Evolutionary conservation across 2,329 filamentous ascomycete species (phyloP).

Genomic region (Hypoxylon sp.): DNA sequence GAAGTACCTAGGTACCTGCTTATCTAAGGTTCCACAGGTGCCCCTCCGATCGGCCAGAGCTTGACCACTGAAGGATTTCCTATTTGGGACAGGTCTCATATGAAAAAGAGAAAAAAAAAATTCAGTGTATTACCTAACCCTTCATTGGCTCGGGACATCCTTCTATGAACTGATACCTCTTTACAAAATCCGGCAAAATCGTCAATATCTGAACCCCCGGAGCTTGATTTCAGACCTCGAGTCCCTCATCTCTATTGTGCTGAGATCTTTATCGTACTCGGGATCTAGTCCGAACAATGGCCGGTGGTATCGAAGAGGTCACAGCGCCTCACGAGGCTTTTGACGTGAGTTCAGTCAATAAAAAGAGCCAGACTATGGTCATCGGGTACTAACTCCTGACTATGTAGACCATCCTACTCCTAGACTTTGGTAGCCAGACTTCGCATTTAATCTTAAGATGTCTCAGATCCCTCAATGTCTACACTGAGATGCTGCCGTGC

Average conservation of each 20-base stretch:
- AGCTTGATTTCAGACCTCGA: not conserved
- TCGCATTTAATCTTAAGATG: slow-evolving; percentile 82
- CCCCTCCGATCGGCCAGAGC: not conserved
- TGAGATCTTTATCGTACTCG: not conserved
- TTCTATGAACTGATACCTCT: not conserved
- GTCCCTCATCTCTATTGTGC: not conserved
- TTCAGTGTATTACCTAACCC: slow-evolving; percentile 1
- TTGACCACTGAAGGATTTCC: not conserved
- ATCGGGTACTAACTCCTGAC: slow-evolving; percentile 56
- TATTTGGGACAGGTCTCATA: slow-evolving; percentile 6
- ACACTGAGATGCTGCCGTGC: slow-evolving; percentile 54
- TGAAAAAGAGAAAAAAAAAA: not conserved
- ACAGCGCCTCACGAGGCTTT: slow-evolving; percentile 57
- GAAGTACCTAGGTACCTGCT: not conserved
- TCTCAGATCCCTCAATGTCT: slow-evolving; percentile 84
- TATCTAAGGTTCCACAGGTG: not conserved
- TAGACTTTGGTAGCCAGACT: slow-evolving; percentile 78
- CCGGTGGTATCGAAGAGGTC: slow-evolving; percentile 2
- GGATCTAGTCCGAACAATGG: not conserved
- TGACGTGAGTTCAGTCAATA: slow-evolving; percentile 52
- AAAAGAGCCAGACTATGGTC: not conserved
- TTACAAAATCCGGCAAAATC: not conserved
- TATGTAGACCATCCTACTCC: slow-evolving; percentile 72
- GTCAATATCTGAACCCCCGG: not conserved
- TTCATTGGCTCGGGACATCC: not conserved